These are phyloP conservation scores for Beauveria rudraprayagi DNA, from an alignment of 2,329 filamentous ascomycete genomes.

Conservation along the genomic window DNA sequence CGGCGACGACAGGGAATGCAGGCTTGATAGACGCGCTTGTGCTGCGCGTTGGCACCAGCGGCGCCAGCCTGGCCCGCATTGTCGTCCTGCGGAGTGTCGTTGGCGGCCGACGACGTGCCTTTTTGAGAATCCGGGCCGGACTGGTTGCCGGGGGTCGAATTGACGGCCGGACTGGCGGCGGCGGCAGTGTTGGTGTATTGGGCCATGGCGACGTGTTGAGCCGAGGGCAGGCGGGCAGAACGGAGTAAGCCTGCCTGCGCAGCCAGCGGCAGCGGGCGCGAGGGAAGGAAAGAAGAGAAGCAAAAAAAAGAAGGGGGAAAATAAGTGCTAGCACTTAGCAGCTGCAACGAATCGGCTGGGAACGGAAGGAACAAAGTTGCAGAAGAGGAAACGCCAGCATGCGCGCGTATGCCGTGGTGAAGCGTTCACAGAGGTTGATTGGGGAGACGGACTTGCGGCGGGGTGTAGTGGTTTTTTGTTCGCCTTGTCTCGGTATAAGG, in stretches of 20 bases:
- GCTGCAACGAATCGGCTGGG: background rate
- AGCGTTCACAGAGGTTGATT: slow-evolving; percentile 4
- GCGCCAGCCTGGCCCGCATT: slow-evolving; percentile 13
- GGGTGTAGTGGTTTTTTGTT: background rate
- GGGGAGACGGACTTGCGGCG: background rate
- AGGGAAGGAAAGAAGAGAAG: background rate
- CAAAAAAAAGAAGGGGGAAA: background rate
- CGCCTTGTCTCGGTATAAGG: slow-evolving; percentile 15
- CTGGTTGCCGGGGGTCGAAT: slow-evolving; percentile 4
- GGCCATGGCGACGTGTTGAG: slow-evolving; percentile 7
- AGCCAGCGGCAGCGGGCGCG: background rate
- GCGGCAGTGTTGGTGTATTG: slow-evolving; percentile 6
- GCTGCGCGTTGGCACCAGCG: slow-evolving; percentile 27
- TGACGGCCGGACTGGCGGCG: background rate
- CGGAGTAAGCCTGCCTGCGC: background rate
- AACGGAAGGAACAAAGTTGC: background rate
- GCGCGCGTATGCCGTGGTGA: slow-evolving; percentile 9
- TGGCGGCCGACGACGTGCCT: background rate
- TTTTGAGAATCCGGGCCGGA: slow-evolving; percentile 4
- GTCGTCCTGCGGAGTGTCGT: slow-evolving; percentile 11
- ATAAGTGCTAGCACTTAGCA: background rate
- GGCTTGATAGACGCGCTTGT: slow-evolving; percentile 56
- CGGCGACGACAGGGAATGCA: slow-evolving; percentile 55
- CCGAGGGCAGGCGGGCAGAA: background rate
- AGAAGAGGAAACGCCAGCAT: background rate